Evolutionary conservation across 345 rosid genomes (phyloP), one percentile per base, ranked within the genome.

Genomic region (Ricinus communis): DNA sequence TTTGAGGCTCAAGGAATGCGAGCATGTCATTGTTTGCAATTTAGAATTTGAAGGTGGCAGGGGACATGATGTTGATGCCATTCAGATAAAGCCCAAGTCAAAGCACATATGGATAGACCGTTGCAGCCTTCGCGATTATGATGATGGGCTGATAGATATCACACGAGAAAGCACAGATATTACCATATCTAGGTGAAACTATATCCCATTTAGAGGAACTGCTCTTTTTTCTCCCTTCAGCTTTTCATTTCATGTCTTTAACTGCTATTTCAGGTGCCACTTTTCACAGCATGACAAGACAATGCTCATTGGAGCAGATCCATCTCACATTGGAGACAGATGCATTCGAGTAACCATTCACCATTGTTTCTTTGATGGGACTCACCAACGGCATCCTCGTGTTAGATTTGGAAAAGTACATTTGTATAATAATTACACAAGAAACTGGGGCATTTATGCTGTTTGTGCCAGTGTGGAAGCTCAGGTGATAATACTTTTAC

Each of bases 61-160:
- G 30, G 96, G 98, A 54, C 86, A 82, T 31, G 97, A 93, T 82
- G 93, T 74, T n/a, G 97, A 96, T 77, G 97, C 80, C 15, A 93
- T 96, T 81, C 99, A 96, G 79, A 91, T 96, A 68, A 95, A 96
- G 76, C 99, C 99, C 0, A 89, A 89, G 38, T 88, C 98, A 8
- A 87, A 83, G 75, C 89, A 84, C 76, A 87, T 93, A 59, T 96
- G 99, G 97, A 88, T 93, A 43, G 98, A 93, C 68, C 87, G 97
- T 11, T 93, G 98, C 77, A 93, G 86, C 83, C 96, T 96, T 64
- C 82, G 87, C 71, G 89, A 91, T 82, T 96, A 83, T 68, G 80
- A 89, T 50, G 99, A 96, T 72, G 99, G 97, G 28, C 80, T 96
- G 73, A 96, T 96, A 64, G 99, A 96, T 81, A 88, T 96, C 80